phyloP scores from a whole-genome alignment of 1,284 basidiomycete genomes.

The Phylloboletellus chloephorus region DNA sequence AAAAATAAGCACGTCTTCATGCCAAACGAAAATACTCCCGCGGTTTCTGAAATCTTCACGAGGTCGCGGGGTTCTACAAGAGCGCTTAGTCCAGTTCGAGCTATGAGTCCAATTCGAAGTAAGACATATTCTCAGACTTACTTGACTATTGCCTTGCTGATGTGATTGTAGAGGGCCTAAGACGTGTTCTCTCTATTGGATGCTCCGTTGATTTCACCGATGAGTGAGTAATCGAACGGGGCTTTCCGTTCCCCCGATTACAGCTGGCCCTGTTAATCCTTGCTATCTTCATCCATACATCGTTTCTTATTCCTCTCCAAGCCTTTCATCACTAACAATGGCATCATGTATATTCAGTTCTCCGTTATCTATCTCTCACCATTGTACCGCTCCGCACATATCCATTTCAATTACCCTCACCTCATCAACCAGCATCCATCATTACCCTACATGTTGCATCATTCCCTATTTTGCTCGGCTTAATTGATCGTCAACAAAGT shows the following conservation, averaged over 20 bases:
- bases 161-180: conserved; percentile 24
- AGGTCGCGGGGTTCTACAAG: conserved; percentile 20
- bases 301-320: neutral
- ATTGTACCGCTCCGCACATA: neutral
- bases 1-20: conserved; percentile 1
- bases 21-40: neutral
- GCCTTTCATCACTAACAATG: neutral
- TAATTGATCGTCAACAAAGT: neutral
- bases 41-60: conserved; percentile 8
- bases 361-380: too few relatives aligned
- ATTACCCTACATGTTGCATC: neutral
- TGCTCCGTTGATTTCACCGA: conserved; percentile 8
- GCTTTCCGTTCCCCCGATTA: neutral
- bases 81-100: conserved; percentile 29
- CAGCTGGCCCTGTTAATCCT: conserved; percentile 10
- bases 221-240: conserved; percentile 9
- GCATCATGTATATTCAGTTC: neutral
- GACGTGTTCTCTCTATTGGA: conserved; percentile 27
- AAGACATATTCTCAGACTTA: conserved; percentile 8
- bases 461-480: neutral
- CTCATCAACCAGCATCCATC: neutral
- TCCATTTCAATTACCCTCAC: neutral
- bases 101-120: conserved; percentile 32
- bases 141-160: conserved; percentile 9
- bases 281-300: neutral